A percentile compares a stretch with the other conserved stretches of the same genome.
These are phyloP conservation scores for Acacia melanoxylon DNA, from an alignment of 306 rosid species.

Conservation along the genomic window DNA sequence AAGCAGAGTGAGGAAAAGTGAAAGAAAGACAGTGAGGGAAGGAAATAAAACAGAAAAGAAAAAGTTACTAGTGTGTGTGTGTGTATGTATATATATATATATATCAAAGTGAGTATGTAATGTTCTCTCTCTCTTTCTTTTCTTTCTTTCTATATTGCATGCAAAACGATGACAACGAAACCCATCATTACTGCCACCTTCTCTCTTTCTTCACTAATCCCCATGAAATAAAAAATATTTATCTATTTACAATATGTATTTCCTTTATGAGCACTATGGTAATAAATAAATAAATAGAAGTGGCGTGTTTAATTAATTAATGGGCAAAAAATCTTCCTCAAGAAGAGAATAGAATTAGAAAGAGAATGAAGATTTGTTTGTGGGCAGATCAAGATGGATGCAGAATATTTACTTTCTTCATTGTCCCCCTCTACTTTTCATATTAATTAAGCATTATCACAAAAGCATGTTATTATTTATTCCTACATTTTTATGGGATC, in stretches of 20 bases:
- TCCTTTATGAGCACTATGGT: neutral
- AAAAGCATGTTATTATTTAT: conserved; percentile 2
- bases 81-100: neutral
- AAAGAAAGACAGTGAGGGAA: neutral
- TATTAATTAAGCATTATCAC: conserved; percentile 14
- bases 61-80: conserved; percentile 13
- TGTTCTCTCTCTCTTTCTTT: neutral
- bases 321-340: conserved; percentile 28
- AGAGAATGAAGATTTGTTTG: conserved; percentile 36
- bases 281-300: neutral
- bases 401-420: conserved; percentile 27
- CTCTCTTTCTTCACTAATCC: conserved; percentile 69
- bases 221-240: conserved; percentile 43
- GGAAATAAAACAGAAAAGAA: conserved; percentile 21
- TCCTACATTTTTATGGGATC: neutral
- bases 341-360: conserved; percentile 18
- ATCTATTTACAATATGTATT: neutral
- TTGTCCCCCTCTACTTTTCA: conserved; percentile 41
- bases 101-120: neutral
- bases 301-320: neutral
- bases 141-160: conserved; percentile 43
- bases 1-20: conserved; percentile 44
- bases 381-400: conserved; percentile 20
- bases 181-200: conserved; percentile 71
- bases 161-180: conserved; percentile 65